A percentile compares a stretch with the other conserved stretches of the same genome.
Conservation (phyloP, 495 filamentous ascomycete species). For the Neurospora cerealis region DNA sequence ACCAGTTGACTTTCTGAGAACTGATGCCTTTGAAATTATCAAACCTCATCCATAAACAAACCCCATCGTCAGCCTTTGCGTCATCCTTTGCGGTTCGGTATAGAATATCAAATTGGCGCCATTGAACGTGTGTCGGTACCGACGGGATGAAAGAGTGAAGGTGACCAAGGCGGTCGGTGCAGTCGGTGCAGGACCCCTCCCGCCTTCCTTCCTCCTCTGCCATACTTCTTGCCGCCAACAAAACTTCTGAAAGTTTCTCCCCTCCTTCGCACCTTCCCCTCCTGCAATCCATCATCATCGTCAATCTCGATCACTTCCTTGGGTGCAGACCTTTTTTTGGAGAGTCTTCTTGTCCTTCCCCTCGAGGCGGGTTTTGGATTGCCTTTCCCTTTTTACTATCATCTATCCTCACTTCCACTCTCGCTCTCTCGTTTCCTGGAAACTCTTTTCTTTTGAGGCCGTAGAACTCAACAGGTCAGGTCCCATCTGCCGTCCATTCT, state of each 20-base stretch:
- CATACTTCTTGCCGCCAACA: not conserved
- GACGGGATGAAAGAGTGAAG: not conserved
- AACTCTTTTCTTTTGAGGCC: not conserved
- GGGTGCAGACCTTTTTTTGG: not conserved
- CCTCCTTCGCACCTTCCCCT: not conserved
- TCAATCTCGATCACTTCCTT: not conserved
- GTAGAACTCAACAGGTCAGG: not conserved
- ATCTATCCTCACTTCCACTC: not conserved
- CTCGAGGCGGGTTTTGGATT: not conserved
- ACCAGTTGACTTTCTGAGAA: not conserved
- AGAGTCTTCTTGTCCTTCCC: not conserved
- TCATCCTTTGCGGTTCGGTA: not conserved
- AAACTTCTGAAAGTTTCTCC: not conserved
- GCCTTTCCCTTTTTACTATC: not conserved
- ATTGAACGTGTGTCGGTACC: not conserved
- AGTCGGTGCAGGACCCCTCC: not conserved
- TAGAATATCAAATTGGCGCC: not conserved
- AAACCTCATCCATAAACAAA: not conserved
- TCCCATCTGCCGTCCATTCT: not conserved
- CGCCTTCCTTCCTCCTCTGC: not conserved
- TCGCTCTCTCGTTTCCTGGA: constrained; percentile 7
- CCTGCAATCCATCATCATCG: not conserved
- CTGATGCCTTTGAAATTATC: constrained; percentile 1
- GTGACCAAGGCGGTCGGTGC: not conserved
- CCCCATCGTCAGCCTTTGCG: not conserved